Base-by-base conservation (phyloP, 2,329 filamentous ascomycete species). In the Fusarium nanum region DNA sequence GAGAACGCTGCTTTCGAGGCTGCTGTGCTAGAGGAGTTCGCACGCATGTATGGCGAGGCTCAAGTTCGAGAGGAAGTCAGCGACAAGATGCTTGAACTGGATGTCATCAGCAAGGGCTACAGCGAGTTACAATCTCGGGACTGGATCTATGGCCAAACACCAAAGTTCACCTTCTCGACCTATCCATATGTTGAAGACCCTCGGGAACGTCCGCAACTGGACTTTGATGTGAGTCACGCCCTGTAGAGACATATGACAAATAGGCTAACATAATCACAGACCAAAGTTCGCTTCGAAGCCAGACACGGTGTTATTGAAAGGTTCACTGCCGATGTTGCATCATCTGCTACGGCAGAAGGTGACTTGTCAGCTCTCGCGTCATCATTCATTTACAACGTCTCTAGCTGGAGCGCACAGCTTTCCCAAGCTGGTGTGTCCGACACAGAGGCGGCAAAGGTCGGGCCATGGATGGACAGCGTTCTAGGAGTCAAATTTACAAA, bases 141-240 rank as follows among this genome's bases (percentile, higher is more conserved):
- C 13, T 98, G 94, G 93, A 91, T 91, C 61, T 97, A 91, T 79
- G 88, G 88, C 4, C 94, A 97, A 81, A 97, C 94, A 3, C 94
- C 94, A 2, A 90, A 91, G 58, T 98, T 97, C 78, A 89, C 86
- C 10, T 89, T 95, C 71, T 89, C 88, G 6, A 89, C 87, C 6
- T 82, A 87, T 77, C 80, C 90, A 40, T 86, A 85, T 67, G 83
- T 88, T 68, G 83, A 88, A 44, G 84, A 92, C 79, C 82, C 87
- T 59, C 81, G 89, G 59, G 80, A 85, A 63, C 82, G 88, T 41
- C 87, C 88, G 2, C 73, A 78, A 0, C 64, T 87, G 14, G 86
- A 87, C 2, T 76, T 80, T 14, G 78, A 82, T 23, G 79, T 91
- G 68, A 78, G 80, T 70, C 13, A 14, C 41, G 40, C 5, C 30